phyloP scores from a whole-genome alignment of 257 asterid species.

The Plantago major region DNA sequence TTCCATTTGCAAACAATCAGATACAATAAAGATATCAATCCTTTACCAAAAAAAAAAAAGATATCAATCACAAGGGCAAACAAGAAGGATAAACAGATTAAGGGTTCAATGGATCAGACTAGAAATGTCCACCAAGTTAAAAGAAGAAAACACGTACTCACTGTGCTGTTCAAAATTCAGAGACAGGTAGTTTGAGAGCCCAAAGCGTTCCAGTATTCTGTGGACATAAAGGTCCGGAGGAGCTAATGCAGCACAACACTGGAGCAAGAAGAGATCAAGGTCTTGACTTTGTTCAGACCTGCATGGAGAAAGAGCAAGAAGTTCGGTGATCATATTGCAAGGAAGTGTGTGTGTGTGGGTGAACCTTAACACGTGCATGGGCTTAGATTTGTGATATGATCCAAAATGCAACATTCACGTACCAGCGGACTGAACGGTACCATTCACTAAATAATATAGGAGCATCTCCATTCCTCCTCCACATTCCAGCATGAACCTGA shows the following conservation, averaged over 20 bases:
- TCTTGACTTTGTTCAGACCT: conserved; percentile 96
- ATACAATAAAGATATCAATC: no score
- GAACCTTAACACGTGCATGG: background rate
- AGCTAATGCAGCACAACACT: conserved; percentile 95
- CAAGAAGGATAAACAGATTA: conserved; percentile 5
- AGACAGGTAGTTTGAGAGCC: conserved; percentile 64
- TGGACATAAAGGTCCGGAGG: conserved; percentile 81
- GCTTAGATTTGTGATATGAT: conserved; percentile 14
- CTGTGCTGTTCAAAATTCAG: conserved; percentile 73
- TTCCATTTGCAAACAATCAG: no score
- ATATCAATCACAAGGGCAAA: no score
- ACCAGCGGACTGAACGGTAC: conserved; percentile 95
- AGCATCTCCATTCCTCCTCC: conserved; percentile 92
- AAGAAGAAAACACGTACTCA: conserved; percentile 70
- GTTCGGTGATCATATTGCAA: background rate
- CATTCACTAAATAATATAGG: conserved; percentile 77
- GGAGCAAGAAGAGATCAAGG: conserved; percentile 93
- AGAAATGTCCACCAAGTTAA: conserved; percentile 25
- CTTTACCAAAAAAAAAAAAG: no score
- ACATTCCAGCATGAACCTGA: conserved; percentile 93
- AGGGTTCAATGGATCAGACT: background rate
- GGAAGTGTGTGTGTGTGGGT: background rate
- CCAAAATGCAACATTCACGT: conserved; percentile 25
- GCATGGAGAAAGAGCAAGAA: background rate
- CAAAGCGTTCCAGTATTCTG: conserved; percentile 90